Evolutionary conservation across 2,329 filamentous ascomycete species (phyloP).

Genomic region (Rutstroemia sp.): DNA sequence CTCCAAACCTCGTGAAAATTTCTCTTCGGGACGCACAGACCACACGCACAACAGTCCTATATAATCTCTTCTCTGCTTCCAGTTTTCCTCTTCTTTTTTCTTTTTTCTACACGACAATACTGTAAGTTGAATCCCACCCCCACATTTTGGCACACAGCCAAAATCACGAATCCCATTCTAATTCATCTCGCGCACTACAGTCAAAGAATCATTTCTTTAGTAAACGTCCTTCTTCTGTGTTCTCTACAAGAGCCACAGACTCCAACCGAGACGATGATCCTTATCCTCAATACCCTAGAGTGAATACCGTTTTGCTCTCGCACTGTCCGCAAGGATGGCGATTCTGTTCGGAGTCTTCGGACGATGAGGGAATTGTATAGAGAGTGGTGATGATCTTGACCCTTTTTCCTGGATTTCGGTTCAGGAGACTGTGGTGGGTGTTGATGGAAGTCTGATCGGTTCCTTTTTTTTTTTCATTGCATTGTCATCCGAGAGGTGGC

Average conservation of each 20-base stretch:
- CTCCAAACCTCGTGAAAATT: background rate
- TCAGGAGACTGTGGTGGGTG: slow-evolving; percentile 68
- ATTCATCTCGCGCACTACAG: background rate
- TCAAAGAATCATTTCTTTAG: slow-evolving; percentile 68
- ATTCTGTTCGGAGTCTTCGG: background rate
- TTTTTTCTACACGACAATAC: slow-evolving; percentile 8
- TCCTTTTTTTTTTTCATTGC: slow-evolving; percentile 46
- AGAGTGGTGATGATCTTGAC: slow-evolving; percentile 94
- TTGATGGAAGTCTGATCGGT: slow-evolving; percentile 86
- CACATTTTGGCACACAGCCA: background rate
- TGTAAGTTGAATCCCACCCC: background rate
- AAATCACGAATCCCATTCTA: background rate
- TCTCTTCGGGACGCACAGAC: background rate
- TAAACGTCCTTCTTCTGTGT: slow-evolving; percentile 84
- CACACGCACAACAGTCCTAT: background rate
- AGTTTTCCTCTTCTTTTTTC: background rate
- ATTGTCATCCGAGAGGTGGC: background rate
- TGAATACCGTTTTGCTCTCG: slow-evolving; percentile 62
- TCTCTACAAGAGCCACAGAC: slow-evolving; percentile 89
- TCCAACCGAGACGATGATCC: slow-evolving; percentile 93
- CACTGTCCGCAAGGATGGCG: slow-evolving; percentile 33
- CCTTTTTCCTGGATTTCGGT: slow-evolving; percentile 67
- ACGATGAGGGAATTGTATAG: slow-evolving; percentile 52
- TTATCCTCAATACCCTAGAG: slow-evolving; percentile 83
- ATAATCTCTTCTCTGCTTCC: background rate